Evolutionary conservation across 2,329 filamentous ascomycete genomes (phyloP), one percentile per base, ranked within the genome.

Genomic region (Alternaria gaisen): DNA sequence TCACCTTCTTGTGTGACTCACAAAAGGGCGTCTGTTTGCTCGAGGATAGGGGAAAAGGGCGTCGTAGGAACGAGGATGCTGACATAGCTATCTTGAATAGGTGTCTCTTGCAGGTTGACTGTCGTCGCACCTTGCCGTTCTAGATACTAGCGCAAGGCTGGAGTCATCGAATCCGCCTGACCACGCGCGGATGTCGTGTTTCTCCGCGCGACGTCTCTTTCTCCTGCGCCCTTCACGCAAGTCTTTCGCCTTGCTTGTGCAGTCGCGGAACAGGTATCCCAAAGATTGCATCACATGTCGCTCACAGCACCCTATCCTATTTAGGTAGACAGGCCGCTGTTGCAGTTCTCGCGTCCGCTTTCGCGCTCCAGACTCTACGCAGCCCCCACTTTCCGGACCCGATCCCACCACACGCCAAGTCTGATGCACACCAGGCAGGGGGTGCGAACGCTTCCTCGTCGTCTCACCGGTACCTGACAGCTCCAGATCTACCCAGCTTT

Each of bases 381-480:
- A 2, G 36, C 38, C 51, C 24, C 51, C 51, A 53, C 51, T 22
- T 53, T 32, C 51, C 51, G 38, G 36, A 30, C 38, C 50, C 38
- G 34, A 16, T 26, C 38, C 51, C 51, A 53, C 51, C 40, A 43
- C 26, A 43, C 30, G 51, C 51, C 51, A 53, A 44, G 28, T 24
- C 28, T 24, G 32, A 18, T 43, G 40, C 41, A 53, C 32, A 50
- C 46, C 5, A 36, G 46, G 8, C 12, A 22, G 46, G 46, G 44
- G 30, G 46, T 34, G 34, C 32, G 46, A 50, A 50, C 46, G 46
- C 46, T 36, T 36, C 32, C 30, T 24, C 20, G 20, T 42, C 12
- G 40, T 14, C 16, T 50, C 8, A 50, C 32, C 46, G 32, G 46
- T 50, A 50, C 46, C 46, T 50, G 46, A 26, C 46, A 36, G 9